These are phyloP conservation scores for Tremellales sp. DNA, from an alignment of 1,284 basidiomycete species.

Conservation along the genomic window DNA sequence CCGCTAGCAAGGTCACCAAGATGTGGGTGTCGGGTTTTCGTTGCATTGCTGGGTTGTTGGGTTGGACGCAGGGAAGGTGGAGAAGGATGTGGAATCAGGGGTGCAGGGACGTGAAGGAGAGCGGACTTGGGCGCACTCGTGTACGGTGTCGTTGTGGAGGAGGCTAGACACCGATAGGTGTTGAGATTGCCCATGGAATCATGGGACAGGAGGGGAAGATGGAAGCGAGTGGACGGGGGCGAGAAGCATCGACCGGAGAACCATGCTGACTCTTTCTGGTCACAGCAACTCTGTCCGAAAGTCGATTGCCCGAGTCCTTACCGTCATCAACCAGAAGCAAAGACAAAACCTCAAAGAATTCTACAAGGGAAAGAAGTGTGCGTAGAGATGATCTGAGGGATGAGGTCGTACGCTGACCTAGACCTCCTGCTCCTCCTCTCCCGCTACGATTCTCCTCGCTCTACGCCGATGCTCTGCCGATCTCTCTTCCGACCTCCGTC, in stretches of 20 bases:
- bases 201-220: not conserved
- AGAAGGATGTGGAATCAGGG: not conserved
- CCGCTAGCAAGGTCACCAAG: conserved; percentile 92
- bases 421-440: not conserved
- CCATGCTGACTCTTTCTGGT: conserved; percentile 14
- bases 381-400: conserved; percentile 10
- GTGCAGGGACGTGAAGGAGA: not conserved
- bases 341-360: conserved; percentile 95
- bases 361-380: conserved; percentile 83
- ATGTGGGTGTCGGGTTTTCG: conserved; percentile 63
- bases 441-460: not conserved
- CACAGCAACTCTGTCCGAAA: conserved; percentile 92
- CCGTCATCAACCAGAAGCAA: conserved; percentile 97
- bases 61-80: not conserved
- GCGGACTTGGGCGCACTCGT: not conserved
- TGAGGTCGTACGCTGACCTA: not conserved
- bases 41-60: conserved; percentile 5
- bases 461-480: not conserved
- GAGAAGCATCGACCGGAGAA: not conserved
- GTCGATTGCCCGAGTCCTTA: conserved; percentile 97
- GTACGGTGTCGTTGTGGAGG: not conserved
- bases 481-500: not conserved
- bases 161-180: not conserved
- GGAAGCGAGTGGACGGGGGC: not conserved
- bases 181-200: too few species aligned